A percentile compares a stretch with the other conserved stretches of the same genome.
Conservation (phyloP, 345 rosid species). For the Acer saccharum region DNA sequence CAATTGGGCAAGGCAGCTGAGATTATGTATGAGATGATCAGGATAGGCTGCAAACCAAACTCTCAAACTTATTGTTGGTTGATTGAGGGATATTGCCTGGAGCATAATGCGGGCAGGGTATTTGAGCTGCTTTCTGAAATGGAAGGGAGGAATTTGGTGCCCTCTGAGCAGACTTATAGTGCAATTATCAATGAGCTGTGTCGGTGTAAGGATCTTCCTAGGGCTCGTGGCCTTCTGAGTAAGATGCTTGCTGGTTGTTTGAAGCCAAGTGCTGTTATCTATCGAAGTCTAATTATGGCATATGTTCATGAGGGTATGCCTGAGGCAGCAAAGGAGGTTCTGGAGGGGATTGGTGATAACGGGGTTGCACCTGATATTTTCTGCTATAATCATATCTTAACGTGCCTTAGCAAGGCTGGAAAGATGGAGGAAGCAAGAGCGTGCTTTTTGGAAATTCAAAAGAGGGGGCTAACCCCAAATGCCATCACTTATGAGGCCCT, state of each 20-base stretch:
- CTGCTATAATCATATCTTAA: constrained; percentile 35
- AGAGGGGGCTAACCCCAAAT: constrained; percentile 32
- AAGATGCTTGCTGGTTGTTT: constrained; percentile 25
- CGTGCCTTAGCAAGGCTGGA: constrained; percentile 38
- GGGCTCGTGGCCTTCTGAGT: constrained; percentile 21
- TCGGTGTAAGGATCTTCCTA: constrained; percentile 21
- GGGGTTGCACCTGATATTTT: constrained; percentile 31
- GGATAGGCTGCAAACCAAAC: constrained; percentile 31
- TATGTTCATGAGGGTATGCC: constrained; percentile 16
- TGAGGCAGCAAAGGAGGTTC: constrained; percentile 27
- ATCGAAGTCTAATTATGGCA: constrained; percentile 29
- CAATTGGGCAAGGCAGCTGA: constrained; percentile 34
- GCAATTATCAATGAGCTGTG: constrained; percentile 26
- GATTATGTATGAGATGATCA: constrained; percentile 33
- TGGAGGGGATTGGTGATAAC: constrained; percentile 22
- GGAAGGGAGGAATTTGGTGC: constrained; percentile 31
- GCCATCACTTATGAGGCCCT: constrained; percentile 34
- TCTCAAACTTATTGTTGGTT: constrained; percentile 26
- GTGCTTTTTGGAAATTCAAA: constrained; percentile 26
- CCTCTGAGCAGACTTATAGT: constrained; percentile 21
- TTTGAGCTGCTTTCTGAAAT: constrained; percentile 23
- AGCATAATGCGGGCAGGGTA: constrained; percentile 19
- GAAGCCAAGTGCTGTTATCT: constrained; percentile 29
- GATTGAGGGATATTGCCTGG: constrained; percentile 32
- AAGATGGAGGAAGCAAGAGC: constrained; percentile 35